phyloP scores from a whole-genome alignment of 164 flowering plant genomes.

The Nymphaea thermarum region DNA sequence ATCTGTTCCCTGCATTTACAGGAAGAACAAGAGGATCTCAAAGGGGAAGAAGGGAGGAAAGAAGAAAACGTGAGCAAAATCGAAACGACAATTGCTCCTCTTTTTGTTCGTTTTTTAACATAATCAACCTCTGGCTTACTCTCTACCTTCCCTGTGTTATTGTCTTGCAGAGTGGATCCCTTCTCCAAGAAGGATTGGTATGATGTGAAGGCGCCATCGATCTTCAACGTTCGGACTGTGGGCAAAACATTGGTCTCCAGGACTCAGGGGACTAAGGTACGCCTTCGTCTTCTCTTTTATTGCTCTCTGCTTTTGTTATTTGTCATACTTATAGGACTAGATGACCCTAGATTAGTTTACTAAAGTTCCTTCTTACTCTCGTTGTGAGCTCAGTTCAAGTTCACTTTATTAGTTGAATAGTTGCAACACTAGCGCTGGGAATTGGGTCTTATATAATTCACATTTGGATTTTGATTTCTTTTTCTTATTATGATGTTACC shows the following conservation, averaged over 20 bases:
- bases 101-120: background rate
- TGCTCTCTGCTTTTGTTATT: too few species aligned
- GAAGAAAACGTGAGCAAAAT: constrained; percentile 20
- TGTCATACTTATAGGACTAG: too few species aligned
- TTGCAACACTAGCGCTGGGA: too few species aligned
- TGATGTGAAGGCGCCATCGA: constrained; percentile 21
- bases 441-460: too few species aligned
- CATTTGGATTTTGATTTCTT: too few species aligned
- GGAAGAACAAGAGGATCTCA: constrained; percentile 30
- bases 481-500: too few species aligned
- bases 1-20: constrained; percentile 5
- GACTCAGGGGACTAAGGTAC: constrained; percentile 28
- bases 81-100: background rate
- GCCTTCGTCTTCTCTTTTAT: background rate
- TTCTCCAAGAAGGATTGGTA: constrained; percentile 27
- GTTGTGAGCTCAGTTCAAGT: too few species aligned
- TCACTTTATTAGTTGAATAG: too few species aligned
- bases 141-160: background rate
- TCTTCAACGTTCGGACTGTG: constrained; percentile 10
- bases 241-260: constrained; percentile 21
- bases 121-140: background rate
- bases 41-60: constrained; percentile 30
- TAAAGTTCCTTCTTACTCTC: too few species aligned
- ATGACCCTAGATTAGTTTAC: too few species aligned
- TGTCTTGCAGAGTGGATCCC: constrained; percentile 15